Evolutionary conservation across 129 eudicot species (phyloP), one percentile per base, ranked within the genome.

Genomic region (Oenanthe sinensis): DNA sequence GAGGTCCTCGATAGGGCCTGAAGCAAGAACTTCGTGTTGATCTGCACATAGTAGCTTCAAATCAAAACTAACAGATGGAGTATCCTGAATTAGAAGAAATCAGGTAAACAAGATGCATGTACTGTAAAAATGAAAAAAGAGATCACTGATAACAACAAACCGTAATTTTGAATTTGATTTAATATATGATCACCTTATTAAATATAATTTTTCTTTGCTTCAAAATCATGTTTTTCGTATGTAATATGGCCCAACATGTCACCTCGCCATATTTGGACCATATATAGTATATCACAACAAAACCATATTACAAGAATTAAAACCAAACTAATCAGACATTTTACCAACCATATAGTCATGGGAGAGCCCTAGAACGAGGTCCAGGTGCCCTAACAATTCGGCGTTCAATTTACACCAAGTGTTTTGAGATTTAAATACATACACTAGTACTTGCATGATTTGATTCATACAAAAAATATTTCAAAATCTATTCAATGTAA

Each of bases 21-120:
- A 96, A 58, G 99, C 99, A 79, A 96, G 99, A 87, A 96, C 91
- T 85, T 96, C 99, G 55, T 92, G 99, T 82, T 96, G 97, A 90
- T 91, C 99, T 96, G 83, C 76, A 79, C 63, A 75, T 52, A 52
- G 52, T 48, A 70, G 47, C 43, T 39, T 70, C 72, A 39, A 10
- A 36, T 70, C 71, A 26, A 2, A 4, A 79, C 26, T 63, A 33
- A 36, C 42, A 67, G 68, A 67, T 47, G 7, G 24, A 43, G 33
- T 77, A 77, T 22, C 39, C 42, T 37, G 39, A 77, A 77, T 37
- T 40, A 33, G 46, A 47, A 77, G 69, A 54, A 60, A 37, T 68
- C 8, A 60, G n/a, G 80, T 50, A 42, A 68, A 60, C 14, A 5
- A 24, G 58, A 70, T 24, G 47, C 39, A 28, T 60, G 68, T 62